Evolutionary conservation across 306 rosid genomes (phyloP).

Genomic region (Crotalaria pallida): DNA sequence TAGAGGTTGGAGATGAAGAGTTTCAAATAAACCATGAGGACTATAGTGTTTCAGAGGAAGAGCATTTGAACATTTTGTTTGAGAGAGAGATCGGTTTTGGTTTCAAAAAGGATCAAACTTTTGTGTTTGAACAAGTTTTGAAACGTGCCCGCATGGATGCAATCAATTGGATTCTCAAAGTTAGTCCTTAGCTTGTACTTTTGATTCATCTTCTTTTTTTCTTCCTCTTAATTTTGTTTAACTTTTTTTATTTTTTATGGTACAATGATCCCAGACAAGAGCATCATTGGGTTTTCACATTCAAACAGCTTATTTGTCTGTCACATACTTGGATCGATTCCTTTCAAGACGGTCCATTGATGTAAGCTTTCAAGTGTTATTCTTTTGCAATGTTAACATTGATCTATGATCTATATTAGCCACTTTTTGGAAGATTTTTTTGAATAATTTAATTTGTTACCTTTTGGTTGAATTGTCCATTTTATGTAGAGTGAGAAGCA

Average conservation of each 20-base stretch:
- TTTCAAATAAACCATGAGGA: constrained; percentile 2
- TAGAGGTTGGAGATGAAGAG: constrained; percentile 31
- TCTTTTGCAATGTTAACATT: background rate
- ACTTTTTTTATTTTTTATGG: background rate
- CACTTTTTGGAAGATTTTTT: background rate
- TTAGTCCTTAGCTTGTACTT: constrained; percentile 33
- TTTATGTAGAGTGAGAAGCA: constrained; percentile 51
- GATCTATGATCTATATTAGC: background rate
- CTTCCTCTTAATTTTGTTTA: background rate
- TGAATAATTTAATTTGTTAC: background rate
- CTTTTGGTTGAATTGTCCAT: constrained; percentile 9
- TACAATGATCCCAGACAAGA: constrained; percentile 43
- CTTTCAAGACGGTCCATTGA: constrained; percentile 44
- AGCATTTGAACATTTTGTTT: constrained; percentile 35
- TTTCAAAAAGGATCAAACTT: constrained; percentile 36
- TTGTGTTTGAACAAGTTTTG: constrained; percentile 30
- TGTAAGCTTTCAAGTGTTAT: constrained; percentile 37
- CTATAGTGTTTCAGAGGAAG: constrained; percentile 38
- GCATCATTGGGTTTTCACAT: constrained; percentile 58
- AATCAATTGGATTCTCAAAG: constrained; percentile 71
- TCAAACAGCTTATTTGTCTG: constrained; percentile 76
- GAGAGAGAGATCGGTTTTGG: constrained; percentile 46
- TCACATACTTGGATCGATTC: constrained; percentile 77
- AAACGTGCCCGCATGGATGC: constrained; percentile 57
- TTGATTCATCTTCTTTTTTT: constrained; percentile 6